phyloP scores from a whole-genome alignment of 2,329 filamentous ascomycete species.

The Pezicula carpinea region DNA sequence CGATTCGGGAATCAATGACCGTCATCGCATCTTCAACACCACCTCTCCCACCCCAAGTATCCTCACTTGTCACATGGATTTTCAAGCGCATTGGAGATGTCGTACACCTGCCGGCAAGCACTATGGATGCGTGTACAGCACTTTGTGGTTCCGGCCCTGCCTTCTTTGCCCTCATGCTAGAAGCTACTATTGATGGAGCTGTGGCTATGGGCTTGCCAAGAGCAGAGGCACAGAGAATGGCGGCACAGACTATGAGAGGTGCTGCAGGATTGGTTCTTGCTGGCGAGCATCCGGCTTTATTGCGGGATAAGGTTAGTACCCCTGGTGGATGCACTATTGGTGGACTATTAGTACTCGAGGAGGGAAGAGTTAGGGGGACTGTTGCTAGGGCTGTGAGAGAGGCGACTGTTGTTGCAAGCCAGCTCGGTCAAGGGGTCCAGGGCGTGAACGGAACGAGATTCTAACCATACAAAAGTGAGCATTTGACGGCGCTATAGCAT shows the following conservation, averaged over 20 bases:
- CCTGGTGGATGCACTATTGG: slow-evolving; percentile 76
- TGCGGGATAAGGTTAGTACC: slow-evolving; percentile 73
- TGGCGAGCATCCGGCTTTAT: slow-evolving; percentile 70
- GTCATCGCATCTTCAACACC: slow-evolving; percentile 63
- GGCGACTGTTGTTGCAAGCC: slow-evolving; percentile 64
- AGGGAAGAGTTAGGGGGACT: slow-evolving; percentile 63
- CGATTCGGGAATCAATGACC: slow-evolving; percentile 78
- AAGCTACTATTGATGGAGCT: slow-evolving; percentile 71
- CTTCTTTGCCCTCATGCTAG: slow-evolving; percentile 71
- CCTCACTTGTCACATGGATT: slow-evolving; percentile 66
- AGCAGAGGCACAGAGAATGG: slow-evolving; percentile 70
- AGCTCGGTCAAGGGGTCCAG: slow-evolving; percentile 49
- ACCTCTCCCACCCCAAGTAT: slow-evolving; percentile 48
- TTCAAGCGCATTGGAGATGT: slow-evolving; percentile 71
- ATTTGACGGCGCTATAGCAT: background rate
- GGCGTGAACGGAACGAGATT: slow-evolving; percentile 44
- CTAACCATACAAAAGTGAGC: slow-evolving; percentile 5
- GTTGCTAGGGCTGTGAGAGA: slow-evolving; percentile 66
- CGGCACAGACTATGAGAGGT: slow-evolving; percentile 73
- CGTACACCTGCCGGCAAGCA: slow-evolving; percentile 58
- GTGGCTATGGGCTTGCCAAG: slow-evolving; percentile 75
- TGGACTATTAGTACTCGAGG: slow-evolving; percentile 68
- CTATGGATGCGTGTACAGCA: slow-evolving; percentile 70
- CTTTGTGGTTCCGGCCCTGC: slow-evolving; percentile 72
- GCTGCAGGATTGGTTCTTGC: slow-evolving; percentile 62